Evolutionary conservation across 1,284 basidiomycete genomes (phyloP).

Genomic region (Malassezia nana): DNA sequence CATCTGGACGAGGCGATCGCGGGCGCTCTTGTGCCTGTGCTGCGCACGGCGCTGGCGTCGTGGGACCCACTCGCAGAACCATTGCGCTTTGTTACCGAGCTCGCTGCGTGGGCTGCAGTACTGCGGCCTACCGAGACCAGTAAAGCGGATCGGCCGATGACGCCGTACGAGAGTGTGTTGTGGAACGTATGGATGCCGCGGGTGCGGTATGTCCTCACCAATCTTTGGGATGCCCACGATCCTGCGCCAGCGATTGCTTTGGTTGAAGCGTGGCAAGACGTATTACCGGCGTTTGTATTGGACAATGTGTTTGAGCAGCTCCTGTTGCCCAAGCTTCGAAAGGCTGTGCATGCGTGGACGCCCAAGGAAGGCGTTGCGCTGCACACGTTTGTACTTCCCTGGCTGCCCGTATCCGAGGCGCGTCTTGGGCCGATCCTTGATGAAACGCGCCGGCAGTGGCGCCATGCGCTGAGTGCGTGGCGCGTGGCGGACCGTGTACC

Average conservation of each 20-base stretch:
- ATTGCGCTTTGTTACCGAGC: not conserved
- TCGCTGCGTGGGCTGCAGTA: conserved; percentile 49
- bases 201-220: conserved; percentile 67
- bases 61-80: conserved; percentile 18
- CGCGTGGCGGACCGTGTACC: conserved; percentile 25
- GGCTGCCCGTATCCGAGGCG: conserved; percentile 78
- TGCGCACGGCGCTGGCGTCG: not conserved
- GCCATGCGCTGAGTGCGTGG: conserved; percentile 69
- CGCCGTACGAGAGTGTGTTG: conserved; percentile 81
- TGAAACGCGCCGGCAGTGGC: conserved; percentile 74
- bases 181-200: conserved; percentile 92
- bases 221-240: conserved; percentile 72
- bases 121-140: not conserved
- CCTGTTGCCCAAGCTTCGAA: conserved; percentile 77
- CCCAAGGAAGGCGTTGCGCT: conserved; percentile 49
- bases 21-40: conserved; percentile 12
- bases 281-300: conserved; percentile 77
- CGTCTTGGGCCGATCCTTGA: conserved; percentile 65
- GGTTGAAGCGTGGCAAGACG: conserved; percentile 74
- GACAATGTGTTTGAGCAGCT: conserved; percentile 95
- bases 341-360: conserved; percentile 66
- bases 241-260: conserved; percentile 68
- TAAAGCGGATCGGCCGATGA: conserved; percentile 57
- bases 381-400: conserved; percentile 80
- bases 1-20: conserved; percentile 15